These are phyloP conservation scores for Boletus barrowsii DNA, from an alignment of 768 basidiomycete genomes.

Conservation along the genomic window DNA sequence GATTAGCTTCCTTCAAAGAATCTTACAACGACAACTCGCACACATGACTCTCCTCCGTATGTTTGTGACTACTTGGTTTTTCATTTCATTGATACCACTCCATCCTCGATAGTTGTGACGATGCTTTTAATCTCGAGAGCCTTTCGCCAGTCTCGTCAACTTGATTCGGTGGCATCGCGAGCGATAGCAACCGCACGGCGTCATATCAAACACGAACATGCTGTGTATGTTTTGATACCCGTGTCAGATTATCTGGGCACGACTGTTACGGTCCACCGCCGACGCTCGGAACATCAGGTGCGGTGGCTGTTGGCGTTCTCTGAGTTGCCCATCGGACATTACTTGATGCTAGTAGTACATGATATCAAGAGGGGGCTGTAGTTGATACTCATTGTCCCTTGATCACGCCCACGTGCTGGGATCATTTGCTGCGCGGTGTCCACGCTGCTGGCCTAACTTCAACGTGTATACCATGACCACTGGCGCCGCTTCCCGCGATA, in stretches of 20 bases:
- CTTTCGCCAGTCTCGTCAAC: not conserved
- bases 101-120: not conserved
- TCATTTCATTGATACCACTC: not conserved
- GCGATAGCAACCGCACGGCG: too few species aligned
- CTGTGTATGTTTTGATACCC: not conserved
- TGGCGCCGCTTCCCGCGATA: not conserved
- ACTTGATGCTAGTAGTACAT: not conserved
- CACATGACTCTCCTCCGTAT: not conserved
- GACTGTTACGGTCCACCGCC: not conserved
- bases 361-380: too few species aligned
- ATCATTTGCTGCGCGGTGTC: not conserved
- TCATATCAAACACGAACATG: too few species aligned
- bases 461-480: constrained; percentile 8
- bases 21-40: not conserved
- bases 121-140: not conserved
- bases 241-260: not conserved
- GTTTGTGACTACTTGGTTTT: not conserved
- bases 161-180: not conserved
- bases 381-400: not conserved
- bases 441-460: constrained; percentile 1
- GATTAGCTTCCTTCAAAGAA: constrained; percentile 6
- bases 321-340: not conserved
- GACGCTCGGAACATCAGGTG: too few species aligned
- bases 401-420: too few species aligned
- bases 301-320: too few species aligned